Evolutionary conservation across 1,284 basidiomycete genomes (phyloP), one percentile per base, ranked within the genome.

Genomic region (Malassezia dermatis): DNA sequence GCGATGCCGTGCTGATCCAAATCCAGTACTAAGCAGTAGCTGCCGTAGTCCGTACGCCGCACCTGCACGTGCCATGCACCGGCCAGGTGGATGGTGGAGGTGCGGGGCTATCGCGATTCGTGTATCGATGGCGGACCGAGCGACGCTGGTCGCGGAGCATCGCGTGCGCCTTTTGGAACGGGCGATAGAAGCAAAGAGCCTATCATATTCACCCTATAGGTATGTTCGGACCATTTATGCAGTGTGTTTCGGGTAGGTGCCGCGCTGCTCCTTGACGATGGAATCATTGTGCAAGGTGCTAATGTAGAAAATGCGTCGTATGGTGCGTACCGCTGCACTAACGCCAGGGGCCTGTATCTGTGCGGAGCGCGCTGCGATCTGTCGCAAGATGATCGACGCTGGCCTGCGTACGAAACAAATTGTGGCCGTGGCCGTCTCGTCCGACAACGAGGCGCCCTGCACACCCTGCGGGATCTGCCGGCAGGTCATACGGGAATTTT

Each of bases 231-330:
- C 35, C 31, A 23, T 13, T 28, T 47, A 5, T 53, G n/a, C 75
- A 90, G 88, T 40, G 84, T 88, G 30, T 93, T 93, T 71, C 82
- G 85, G 42, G 89, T 94, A 10, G 89, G 90, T 0, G 88, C 89
- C 0, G 85, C 88, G 0, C 77, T 93, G 11, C 76, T 91, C 17
- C 79, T 83, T 1, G 73, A 80, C 0, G 81, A 84, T 56, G 88
- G 86, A 1, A 76, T 78, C 12, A 81, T 91, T 35, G 80, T 89
- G 59, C 85, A 82, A 51, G 89, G 89, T 4, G 83, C 84, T 34
- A 93, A 91, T 69, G 80, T 93, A 56, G 89, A 94, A 77, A 93
- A 93, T 67, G 88, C 88, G 0, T 87, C 86, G 0, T 90, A 89
- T 71, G 86, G 89, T 86, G 48, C 47, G 77, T 66, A 3, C 3